A percentile compares a stretch with the other conserved stretches of the same genome.
Evolutionary conservation across 2,329 filamentous ascomycete species (phyloP).

Genomic region (Ophiosphaerella korrae): DNA sequence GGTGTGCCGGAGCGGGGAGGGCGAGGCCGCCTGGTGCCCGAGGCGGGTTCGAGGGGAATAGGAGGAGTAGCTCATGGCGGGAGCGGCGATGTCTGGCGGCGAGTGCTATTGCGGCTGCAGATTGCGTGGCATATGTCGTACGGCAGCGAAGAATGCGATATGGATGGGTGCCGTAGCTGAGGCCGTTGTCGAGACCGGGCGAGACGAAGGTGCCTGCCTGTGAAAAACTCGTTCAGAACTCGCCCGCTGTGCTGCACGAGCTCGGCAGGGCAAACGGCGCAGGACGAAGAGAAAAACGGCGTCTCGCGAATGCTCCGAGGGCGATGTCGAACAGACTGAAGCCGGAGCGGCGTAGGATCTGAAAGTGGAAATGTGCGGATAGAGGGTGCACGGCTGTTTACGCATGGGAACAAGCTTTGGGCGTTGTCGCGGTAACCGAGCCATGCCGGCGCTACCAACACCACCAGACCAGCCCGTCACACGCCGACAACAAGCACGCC

Average conservation of each 20-base stretch:
- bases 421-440: constrained; percentile 26
- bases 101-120: constrained; percentile 8
- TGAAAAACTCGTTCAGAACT: neutral
- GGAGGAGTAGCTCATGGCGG: constrained; percentile 46
- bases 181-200: constrained; percentile 22
- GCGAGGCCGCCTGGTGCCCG: constrained; percentile 47
- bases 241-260: too few species aligned
- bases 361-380: constrained; percentile 27
- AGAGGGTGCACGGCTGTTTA: constrained; percentile 28
- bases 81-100: constrained; percentile 15
- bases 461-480: constrained; percentile 18
- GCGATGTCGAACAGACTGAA: constrained; percentile 19
- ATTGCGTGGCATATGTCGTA: constrained; percentile 39
- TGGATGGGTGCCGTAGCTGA: constrained; percentile 16
- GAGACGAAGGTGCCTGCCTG: constrained; percentile 34
- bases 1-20: constrained; percentile 62
- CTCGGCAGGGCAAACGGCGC: constrained; percentile 21
- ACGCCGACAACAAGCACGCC: constrained; percentile 3
- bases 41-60: constrained; percentile 47
- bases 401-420: constrained; percentile 14
- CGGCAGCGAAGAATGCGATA: constrained; percentile 12
- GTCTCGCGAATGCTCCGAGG: constrained; percentile 32
- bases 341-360: constrained; percentile 30
- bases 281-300: constrained; percentile 34
- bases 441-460: constrained; percentile 19